Evolutionary conservation across 2,329 filamentous ascomycete genomes (phyloP).

Genomic region (Diplodia mutila): DNA sequence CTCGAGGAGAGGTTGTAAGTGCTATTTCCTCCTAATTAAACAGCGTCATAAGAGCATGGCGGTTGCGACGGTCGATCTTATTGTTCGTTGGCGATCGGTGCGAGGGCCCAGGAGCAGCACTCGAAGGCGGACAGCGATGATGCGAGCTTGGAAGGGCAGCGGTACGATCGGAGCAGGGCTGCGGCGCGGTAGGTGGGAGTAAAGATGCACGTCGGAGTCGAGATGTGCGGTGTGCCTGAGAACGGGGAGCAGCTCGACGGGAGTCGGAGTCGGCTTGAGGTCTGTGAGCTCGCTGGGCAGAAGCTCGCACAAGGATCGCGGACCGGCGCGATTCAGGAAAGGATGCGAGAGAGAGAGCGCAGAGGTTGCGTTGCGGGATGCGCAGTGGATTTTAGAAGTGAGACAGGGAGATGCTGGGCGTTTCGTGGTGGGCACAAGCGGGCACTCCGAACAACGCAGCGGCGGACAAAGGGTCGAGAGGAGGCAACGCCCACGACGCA

Average conservation of each 20-base stretch:
- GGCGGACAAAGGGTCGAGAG: slow-evolving; percentile 5
- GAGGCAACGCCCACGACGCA: background rate
- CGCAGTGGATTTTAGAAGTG: slow-evolving; percentile 20
- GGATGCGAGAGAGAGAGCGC: slow-evolving; percentile 3
- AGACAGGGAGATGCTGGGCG: slow-evolving; percentile 23
- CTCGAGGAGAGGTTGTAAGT: slow-evolving; percentile 8
- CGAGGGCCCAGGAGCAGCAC: background rate
- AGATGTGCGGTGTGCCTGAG: slow-evolving; percentile 5
- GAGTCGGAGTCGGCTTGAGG: slow-evolving; percentile 5
- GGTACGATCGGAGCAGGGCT: slow-evolving; percentile 9
- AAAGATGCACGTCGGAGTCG: slow-evolving; percentile 2
- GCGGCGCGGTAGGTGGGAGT: background rate
- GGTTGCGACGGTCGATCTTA: slow-evolving; percentile 12
- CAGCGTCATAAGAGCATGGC: slow-evolving; percentile 24
- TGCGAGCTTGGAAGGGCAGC: background rate
- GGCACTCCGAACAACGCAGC: background rate
- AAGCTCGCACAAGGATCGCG: slow-evolving; percentile 23
- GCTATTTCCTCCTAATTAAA: slow-evolving; percentile 22
- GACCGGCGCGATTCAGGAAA: slow-evolving; percentile 22
- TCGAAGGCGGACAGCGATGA: background rate
- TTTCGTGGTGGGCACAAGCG: slow-evolving; percentile 15
- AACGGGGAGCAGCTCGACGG: background rate
- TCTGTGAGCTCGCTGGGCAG: background rate
- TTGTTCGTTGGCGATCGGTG: slow-evolving; percentile 2
- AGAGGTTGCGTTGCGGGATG: slow-evolving; percentile 17